These are phyloP conservation scores for Metarhizium guizhouense DNA, from an alignment of 2,329 filamentous ascomycete species.

Conservation along the genomic window DNA sequence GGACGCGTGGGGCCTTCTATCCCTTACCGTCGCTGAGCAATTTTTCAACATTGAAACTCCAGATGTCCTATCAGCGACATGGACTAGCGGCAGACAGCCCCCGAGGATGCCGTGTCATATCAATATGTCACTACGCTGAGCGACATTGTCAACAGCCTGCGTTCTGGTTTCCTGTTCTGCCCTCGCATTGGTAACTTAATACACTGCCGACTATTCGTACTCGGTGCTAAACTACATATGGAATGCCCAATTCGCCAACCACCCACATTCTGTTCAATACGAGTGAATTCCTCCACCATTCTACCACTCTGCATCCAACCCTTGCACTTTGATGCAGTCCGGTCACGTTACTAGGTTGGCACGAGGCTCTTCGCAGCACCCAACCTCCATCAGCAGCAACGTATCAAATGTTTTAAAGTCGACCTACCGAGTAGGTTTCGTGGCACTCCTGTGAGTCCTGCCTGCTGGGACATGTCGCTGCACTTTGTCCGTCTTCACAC, in stretches of 20 bases:
- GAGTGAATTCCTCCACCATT: neutral
- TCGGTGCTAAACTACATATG: too few relatives aligned
- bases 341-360: conserved; percentile 2
- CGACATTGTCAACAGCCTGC: neutral
- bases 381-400: neutral
- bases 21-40: neutral
- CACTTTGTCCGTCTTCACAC: neutral
- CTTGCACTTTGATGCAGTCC: neutral
- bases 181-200: neutral
- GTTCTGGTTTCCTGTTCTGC: neutral
- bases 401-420: neutral
- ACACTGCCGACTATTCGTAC: too few relatives aligned
- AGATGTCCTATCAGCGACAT: neutral
- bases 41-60: neutral
- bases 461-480: neutral
- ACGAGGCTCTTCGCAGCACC: neutral
- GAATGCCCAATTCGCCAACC: neutral
- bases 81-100: neutral
- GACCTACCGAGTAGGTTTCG: neutral
- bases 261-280: neutral
- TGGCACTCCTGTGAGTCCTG: neutral
- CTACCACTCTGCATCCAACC: neutral
- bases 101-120: too few relatives aligned
- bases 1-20: neutral
- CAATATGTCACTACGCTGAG: neutral